These are phyloP conservation scores for Gloeopeniophorella convolvens DNA, from an alignment of 768 basidiomycete species.

Conservation along the genomic window DNA sequence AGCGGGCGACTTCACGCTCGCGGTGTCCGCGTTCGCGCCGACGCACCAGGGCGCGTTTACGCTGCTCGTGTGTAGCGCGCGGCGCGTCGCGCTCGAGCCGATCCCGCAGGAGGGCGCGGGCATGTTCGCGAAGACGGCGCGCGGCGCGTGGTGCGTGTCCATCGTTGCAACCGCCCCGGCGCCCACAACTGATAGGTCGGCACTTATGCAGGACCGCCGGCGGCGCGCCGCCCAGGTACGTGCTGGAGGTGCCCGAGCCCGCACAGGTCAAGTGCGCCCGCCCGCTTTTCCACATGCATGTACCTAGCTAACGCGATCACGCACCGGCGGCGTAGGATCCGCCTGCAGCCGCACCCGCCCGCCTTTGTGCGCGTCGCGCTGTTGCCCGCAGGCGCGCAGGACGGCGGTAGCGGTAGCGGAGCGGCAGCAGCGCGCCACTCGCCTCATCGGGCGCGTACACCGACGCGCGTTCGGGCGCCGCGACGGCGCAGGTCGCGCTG, in stretches of 20 bases:
- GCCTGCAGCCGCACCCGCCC: conserved; percentile 50
- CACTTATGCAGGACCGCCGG: conserved; percentile 61
- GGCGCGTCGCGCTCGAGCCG: conserved; percentile 50
- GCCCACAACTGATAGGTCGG: conserved; percentile 56
- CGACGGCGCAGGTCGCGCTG: conserved; percentile 45
- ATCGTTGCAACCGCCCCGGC: neutral
- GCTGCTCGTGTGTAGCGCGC: conserved; percentile 56
- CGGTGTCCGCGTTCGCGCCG: conserved; percentile 84
- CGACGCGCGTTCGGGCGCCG: conserved; percentile 67
- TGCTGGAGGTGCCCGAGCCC: conserved; percentile 45
- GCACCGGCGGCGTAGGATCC: conserved; percentile 40
- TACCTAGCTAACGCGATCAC: too few species aligned
- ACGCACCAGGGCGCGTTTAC: conserved; percentile 58
- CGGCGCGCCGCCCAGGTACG: conserved; percentile 59
- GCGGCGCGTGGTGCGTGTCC: conserved; percentile 64
- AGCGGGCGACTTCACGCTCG: conserved; percentile 78
- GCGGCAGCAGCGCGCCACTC: conserved; percentile 40
- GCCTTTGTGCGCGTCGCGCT: conserved; percentile 56
- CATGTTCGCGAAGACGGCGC: conserved; percentile 67
- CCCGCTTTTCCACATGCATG: neutral
- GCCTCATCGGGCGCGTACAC: conserved; percentile 77
- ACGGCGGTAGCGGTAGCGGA: too few species aligned
- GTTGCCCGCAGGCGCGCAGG: conserved; percentile 37
- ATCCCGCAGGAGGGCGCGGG: conserved; percentile 88
- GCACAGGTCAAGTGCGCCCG: conserved; percentile 52